Base-by-base conservation (phyloP, 1,139 yeast species). In the Saccharomyces pastorianus region DNA sequence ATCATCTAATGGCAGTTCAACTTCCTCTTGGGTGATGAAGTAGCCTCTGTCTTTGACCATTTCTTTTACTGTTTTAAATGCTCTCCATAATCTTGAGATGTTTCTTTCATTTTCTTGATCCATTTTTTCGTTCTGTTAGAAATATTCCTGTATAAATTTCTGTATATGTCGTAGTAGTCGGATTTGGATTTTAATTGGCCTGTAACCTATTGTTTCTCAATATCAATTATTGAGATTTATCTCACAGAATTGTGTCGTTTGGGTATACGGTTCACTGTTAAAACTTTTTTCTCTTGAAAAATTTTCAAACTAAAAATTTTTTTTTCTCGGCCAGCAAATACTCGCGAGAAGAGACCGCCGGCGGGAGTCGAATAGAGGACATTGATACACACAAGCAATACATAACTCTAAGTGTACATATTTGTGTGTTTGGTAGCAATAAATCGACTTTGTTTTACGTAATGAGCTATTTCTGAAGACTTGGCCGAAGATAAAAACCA, bases 31-130 rank as follows among this genome's bases (percentile, higher is more conserved):
- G n/a, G 96, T 80, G 63, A 93, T 90, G 69, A 84, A 87, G 72
- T 91, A 93, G 14, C 99, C 99, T 68, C 98, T 83, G 72, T 93
- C 99, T 63, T 84, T 79, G 59, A 90, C 98, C 90, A 93, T 85
- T 77, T 93, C 99, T 77, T 93, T 93, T 63, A 91, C 86, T 61
- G 99, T 93, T 69, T 82, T 83, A 75, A 82, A 89, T 42, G 95
- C 85, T 74, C 98, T 84, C 95, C 96, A 93, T 67, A 93, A 80
- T 69, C 96, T 85, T 58, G 97, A 88, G 53, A 93, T 85, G 60
- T 82, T 83, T 81, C 97, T 86, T 65, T 90, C 96, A 64, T 80
- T 77, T 71, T 89, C 95, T 60, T 70, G 73, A 71, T 90, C 96
- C 96, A 90, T 89, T 58, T 73, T 61, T 44, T 29, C 27, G 27